Base-by-base conservation (phyloP, 2,329 filamentous ascomycete species). In the Fusarium anguioides region DNA sequence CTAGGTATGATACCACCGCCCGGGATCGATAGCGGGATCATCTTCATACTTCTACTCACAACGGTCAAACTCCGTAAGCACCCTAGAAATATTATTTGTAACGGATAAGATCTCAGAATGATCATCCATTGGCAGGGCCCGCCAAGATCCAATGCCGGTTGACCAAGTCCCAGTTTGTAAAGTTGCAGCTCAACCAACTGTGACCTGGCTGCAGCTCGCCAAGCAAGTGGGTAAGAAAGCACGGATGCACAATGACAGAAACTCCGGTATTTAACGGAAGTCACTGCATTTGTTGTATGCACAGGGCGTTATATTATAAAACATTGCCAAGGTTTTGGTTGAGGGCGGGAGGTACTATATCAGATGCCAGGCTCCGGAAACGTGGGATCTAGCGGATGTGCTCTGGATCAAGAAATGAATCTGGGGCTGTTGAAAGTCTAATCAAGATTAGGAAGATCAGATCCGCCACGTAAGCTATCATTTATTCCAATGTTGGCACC, bases 101-200 rank as follows among this genome's bases (percentile, higher is more conserved):
- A 20, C 21, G 23, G 44, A 42, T 46, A 42, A 42, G 15, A 47
- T 36, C 15, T 46, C 37, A 44, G 46, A 53, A 29, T 15, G 33
- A 53, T 51, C 42, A 14, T 18, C 47, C 35, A 29, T 23, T 47
- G 29, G 24, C 36, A 20, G 42, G 20, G 35, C 17, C 17, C 21
- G 51, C 63, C 39, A 66, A 67, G 58, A 15, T 27, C 18, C 21
- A 21, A 17, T 51, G 12, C 36, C 29, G 44, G 44, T 54, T 18
- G 50, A 42, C 18, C n/a, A 18, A 35, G 17, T 37, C 24, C 35
- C 21, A 37, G 37, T 45, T 39, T 23, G 23, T 41, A 14, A 27
- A 41, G 33, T 26, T 52, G 51, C 49, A 46, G 39, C 35, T 29
- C 14, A 12, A 29, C 9, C 7, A 29, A 10, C 27, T 5, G 27